Evolutionary conservation across 441 rosid species (phyloP), one percentile per base, ranked within the genome.

Genomic region (Gossypium trilobum): DNA sequence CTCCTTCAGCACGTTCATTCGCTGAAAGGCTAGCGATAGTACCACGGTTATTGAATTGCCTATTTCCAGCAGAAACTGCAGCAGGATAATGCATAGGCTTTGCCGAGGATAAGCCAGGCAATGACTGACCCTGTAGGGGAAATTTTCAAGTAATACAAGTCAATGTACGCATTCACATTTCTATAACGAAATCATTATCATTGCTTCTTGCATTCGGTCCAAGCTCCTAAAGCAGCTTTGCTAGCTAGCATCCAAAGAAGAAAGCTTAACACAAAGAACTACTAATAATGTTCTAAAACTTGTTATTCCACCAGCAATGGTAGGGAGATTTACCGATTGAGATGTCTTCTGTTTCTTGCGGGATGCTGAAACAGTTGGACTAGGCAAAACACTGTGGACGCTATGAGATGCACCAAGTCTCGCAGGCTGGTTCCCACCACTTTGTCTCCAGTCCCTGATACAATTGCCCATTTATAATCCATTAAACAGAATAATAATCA

Each of bases 321-420:
- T n/a, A 48, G 78, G 27, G 27, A 77, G 72, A 76, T 74, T 66
- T 84, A 95, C 99, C 85, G 80, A 75, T 72, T 75, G 93, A 59
- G 90, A 81, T 59, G 87, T 91, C 90, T 88, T 92, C 79, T 86
- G 96, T 76, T 86, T 95, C 83, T 95, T 95, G 72, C 88, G 95
- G 39, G 93, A 84, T 60, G 86, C 91, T 60, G 95, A 83, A 79
- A 88, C 79, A 71, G 85, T 83, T 59, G 97, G 95, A 80, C 91
- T 91, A 36, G 90, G 87, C 72, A 87, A 63, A 75, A 91, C 75
- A 82, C 90, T 89, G 57, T 87, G 95, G 78, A 78, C 79, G 72
- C 87, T 73, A 72, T 78, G 88, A 57, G 89, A 66, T 36, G 80
- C 73, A 59, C 68, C 79, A 42, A 84, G 86, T 78, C 93, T 80